phyloP scores from a whole-genome alignment of 768 basidiomycete species.

The Suillus placidus region DNA sequence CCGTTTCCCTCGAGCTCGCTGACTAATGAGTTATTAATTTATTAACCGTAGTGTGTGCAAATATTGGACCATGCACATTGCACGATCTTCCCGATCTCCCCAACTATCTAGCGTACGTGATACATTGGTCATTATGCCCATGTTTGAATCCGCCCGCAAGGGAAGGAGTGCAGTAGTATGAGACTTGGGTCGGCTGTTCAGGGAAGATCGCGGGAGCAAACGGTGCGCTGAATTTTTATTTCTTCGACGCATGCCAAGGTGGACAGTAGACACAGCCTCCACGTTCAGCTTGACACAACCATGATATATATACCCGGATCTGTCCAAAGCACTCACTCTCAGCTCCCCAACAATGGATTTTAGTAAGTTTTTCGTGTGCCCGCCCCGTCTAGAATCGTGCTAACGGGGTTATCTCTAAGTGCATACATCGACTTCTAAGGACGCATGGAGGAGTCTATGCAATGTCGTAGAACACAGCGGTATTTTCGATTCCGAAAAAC shows the following conservation, averaged over 20 bases:
- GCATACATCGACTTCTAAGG: not conserved
- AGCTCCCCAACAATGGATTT: not conserved
- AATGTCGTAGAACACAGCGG: not conserved
- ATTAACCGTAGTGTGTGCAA: too few relatives aligned
- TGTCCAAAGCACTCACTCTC: not conserved
- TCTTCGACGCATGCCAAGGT: not conserved
- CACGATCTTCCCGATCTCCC: too few relatives aligned
- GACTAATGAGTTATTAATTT: too few relatives aligned
- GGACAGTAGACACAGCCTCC: not conserved
- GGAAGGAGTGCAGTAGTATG: not conserved
- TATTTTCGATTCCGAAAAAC: not conserved
- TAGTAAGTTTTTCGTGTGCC: not conserved
- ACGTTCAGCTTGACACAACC: not conserved
- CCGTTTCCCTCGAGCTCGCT: not conserved
- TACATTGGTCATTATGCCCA: not conserved
- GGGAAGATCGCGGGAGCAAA: not conserved
- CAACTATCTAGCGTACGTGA: not conserved
- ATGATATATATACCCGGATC: not conserved
- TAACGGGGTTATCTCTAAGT: not conserved
- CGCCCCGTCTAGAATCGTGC: too few relatives aligned
- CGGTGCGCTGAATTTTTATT: not conserved
- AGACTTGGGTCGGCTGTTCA: not conserved
- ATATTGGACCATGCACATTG: too few relatives aligned
- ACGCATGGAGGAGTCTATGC: not conserved
- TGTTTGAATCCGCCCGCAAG: not conserved